phyloP scores from a whole-genome alignment of 2,329 filamentous ascomycete species.

The Polychaeton citri region DNA sequence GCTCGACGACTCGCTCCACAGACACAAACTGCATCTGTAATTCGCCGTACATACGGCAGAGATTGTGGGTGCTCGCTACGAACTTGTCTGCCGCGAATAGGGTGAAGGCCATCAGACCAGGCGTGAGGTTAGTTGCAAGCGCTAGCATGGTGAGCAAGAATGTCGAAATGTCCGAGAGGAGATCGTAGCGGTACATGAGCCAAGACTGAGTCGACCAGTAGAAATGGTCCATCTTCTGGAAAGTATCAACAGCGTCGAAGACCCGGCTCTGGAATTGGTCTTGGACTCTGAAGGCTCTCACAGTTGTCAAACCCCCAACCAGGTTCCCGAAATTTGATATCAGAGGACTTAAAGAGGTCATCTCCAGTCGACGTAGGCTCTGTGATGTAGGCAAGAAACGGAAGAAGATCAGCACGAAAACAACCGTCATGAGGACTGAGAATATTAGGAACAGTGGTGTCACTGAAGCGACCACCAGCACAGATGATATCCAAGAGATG shows the following conservation, averaged over 20 bases:
- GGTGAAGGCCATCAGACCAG: conserved; percentile 73
- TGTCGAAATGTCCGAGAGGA: conserved; percentile 58
- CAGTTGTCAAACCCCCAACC: conserved; percentile 72
- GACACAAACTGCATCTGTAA: conserved; percentile 88
- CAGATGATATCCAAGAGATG: conserved; percentile 58
- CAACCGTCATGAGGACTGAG: conserved; percentile 50
- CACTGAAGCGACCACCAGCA: conserved; percentile 65
- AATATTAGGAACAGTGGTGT: conserved; percentile 67
- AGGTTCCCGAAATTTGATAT: conserved; percentile 89
- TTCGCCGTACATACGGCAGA: conserved; percentile 70
- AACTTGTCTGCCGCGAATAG: conserved; percentile 58
- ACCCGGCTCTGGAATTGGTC: conserved; percentile 67
- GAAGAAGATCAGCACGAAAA: conserved; percentile 62
- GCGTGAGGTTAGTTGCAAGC: conserved; percentile 58
- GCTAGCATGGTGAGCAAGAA: conserved; percentile 63
- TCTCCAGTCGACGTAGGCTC: conserved; percentile 69
- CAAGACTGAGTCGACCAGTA: conserved; percentile 80
- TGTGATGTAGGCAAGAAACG: conserved; percentile 73
- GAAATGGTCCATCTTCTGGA: conserved; percentile 92
- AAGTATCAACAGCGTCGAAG: conserved; percentile 69
- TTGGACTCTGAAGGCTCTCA: conserved; percentile 70
- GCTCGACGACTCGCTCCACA: conserved; percentile 72
- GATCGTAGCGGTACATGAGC: conserved; percentile 68
- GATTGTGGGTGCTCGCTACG: conserved; percentile 54
- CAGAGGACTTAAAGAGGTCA: conserved; percentile 75